Base-by-base conservation (phyloP, 2,329 filamentous ascomycete species). In the Stemphylium beticola region DNA sequence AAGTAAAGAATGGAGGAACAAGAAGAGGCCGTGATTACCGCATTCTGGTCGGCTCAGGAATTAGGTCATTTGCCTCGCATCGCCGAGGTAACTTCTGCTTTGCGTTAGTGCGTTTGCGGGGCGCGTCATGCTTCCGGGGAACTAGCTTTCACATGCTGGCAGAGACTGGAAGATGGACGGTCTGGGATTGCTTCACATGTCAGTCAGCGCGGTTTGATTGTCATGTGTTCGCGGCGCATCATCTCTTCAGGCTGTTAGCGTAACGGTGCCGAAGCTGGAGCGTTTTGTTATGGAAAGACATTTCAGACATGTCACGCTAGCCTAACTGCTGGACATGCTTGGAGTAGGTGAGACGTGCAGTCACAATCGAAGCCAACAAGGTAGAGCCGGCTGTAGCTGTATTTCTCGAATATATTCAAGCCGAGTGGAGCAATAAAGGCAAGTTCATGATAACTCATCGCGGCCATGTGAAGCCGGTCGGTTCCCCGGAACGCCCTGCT, bases 401-500 rank as follows among this genome's bases (percentile, higher is more conserved):
- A 29, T 34, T n/a, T 36, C 37, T 46, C 4, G 36, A 48, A 4
- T 7, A 39, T 24, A 53, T 12, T 10, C 29, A 31, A 36, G 32
- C 22, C 2, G 20, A 36, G 43, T 33, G 17, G 37, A 41, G 31
- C 34, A 39, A 45, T 36, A 15, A 18, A 39, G 29, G 17, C 34
- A 40, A 38, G 31, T 29, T 45, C 20, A 37, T 45, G 31, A 50
- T 31, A 49, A 12, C 32, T 24, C 33, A 20, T 18, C 31, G 36
- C 47, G 17, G 44, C 46, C 24, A 42, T 46, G 14, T 44, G 46
- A 51, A 55, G 48, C 47, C 36, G 36, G 39, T 15, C 10, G 36
- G 39, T 15, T 8, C 37, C 34, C 58, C 64, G 22, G 18, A 72
- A 73, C 69, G 67, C 70, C 69, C 53, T 62, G 70, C 66, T 72